These are phyloP conservation scores for Heracleum sosnowskyi DNA, from an alignment of 129 eudicot species.

Conservation along the genomic window DNA sequence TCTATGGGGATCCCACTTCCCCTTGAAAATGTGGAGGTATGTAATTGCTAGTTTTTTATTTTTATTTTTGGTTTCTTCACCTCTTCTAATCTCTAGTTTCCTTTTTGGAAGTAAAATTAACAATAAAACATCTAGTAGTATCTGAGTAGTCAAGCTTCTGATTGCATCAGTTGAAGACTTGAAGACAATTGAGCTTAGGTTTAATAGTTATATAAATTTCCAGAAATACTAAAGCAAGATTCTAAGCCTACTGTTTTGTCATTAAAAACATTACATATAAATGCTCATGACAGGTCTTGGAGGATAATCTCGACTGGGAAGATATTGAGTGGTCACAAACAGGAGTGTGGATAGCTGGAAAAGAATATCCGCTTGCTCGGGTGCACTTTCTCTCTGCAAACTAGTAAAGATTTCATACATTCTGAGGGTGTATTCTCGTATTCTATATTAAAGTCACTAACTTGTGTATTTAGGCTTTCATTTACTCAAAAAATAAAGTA, in stretches of 20 bases:
- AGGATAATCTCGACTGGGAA: conserved; percentile 93
- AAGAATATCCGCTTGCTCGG: conserved; percentile 71
- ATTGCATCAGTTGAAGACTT: not conserved
- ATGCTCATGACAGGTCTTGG: conserved; percentile 51
- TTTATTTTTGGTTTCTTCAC: not conserved
- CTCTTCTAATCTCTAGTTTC: not conserved
- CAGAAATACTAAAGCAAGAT: not conserved
- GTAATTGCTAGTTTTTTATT: not conserved
- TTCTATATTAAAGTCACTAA: not conserved
- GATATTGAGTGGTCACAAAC: conserved; percentile 93
- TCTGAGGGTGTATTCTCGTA: not conserved
- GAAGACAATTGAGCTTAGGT: not conserved
- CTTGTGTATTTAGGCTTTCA: not conserved
- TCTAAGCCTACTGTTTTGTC: not conserved
- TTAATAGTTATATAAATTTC: not conserved
- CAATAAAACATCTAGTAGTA: not conserved
- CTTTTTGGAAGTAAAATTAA: not conserved
- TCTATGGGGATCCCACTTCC: conserved; percentile 81
- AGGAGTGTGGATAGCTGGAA: conserved; percentile 88
- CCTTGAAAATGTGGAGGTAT: conserved; percentile 76
- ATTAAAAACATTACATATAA: not conserved
- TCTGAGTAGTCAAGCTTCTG: not conserved
- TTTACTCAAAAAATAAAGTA: not conserved
- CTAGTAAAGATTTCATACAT: conserved; percentile 13
- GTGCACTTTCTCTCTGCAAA: conserved; percentile 76